These are phyloP conservation scores for Peniophora sp. DNA, from an alignment of 1,284 basidiomycete species.

Conservation along the genomic window DNA sequence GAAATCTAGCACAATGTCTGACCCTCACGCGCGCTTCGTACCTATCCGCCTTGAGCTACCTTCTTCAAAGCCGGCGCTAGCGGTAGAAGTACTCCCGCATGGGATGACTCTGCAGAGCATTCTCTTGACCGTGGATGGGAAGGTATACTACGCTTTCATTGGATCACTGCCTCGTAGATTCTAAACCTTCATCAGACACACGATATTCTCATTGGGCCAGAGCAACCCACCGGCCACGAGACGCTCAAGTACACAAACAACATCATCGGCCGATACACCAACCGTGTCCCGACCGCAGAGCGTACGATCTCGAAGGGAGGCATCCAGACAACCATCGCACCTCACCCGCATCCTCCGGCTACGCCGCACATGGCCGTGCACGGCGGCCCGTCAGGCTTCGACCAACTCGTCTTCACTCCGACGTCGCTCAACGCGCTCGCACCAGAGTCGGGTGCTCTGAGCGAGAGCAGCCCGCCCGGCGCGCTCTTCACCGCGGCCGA, in stretches of 20 bases:
- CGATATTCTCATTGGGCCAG: conserved; percentile 68
- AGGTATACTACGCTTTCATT: too few species aligned
- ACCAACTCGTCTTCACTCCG: conserved; percentile 43
- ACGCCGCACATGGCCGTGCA: conserved; percentile 57
- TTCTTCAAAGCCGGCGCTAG: too few species aligned
- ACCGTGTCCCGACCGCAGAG: conserved; percentile 56
- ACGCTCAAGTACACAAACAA: conserved; percentile 63
- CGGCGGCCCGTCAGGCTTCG: conserved; percentile 61
- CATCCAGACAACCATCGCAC: conserved; percentile 37
- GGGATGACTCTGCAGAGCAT: conserved; percentile 62
- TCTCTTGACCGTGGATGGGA: conserved; percentile 54
- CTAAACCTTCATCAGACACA: too few species aligned
- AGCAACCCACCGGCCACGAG: conserved; percentile 49
- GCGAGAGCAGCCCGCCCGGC: too few species aligned
- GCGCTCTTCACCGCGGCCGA: conserved; percentile 53
- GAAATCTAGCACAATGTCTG: too few species aligned
- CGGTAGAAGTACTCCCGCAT: conserved; percentile 60
- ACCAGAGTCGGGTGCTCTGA: too few species aligned
- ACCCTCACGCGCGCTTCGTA: too few species aligned
- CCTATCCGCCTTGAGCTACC: too few species aligned
- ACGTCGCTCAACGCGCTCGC: conserved; percentile 32
- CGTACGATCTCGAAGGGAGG: conserved; percentile 47
- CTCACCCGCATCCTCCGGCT: conserved; percentile 33
- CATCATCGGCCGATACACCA: conserved; percentile 65
- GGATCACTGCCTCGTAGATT: too few species aligned